These are phyloP conservation scores for Pyrenochaeta sp. DNA, from an alignment of 2,329 filamentous ascomycete species.

Conservation along the genomic window DNA sequence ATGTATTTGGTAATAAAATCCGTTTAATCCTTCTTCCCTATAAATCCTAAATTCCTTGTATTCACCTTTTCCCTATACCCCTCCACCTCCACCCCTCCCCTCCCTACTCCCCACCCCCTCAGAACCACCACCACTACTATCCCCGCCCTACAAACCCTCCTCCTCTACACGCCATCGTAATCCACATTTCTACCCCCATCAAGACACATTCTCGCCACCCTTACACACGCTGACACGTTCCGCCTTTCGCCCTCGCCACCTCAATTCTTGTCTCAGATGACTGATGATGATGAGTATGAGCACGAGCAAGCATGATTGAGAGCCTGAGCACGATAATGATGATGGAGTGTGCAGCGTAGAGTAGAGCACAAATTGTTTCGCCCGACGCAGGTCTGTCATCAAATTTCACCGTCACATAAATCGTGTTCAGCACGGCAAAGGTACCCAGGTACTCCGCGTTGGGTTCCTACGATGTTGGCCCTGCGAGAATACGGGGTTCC, in stretches of 20 bases:
- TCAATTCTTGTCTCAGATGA: constrained; percentile 18
- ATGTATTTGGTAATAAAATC: constrained; percentile 11
- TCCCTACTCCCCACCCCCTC: neutral
- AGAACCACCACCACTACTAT: neutral
- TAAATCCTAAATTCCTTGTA: no score
- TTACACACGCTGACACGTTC: neutral
- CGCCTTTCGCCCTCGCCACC: constrained; percentile 1
- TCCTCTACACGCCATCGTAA: neutral
- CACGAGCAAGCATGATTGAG: no score
- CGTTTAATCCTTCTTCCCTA: no score
- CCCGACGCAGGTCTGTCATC: no score
- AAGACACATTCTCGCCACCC: neutral
- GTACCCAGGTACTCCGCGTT: no score
- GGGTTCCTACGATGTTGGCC: no score
- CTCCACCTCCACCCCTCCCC: neutral
- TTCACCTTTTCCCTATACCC: neutral
- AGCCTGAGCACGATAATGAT: no score
- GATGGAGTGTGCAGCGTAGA: no score
- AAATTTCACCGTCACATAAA: no score
- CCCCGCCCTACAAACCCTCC: neutral
- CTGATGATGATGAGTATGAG: constrained; percentile 7
- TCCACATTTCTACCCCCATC: neutral
- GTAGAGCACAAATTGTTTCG: no score
- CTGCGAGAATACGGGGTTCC: no score
- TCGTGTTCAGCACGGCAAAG: no score